Evolutionary conservation across 805 yeast species (phyloP), one percentile per base, ranked within the genome.

Genomic region (Torulaspora quercuum): DNA sequence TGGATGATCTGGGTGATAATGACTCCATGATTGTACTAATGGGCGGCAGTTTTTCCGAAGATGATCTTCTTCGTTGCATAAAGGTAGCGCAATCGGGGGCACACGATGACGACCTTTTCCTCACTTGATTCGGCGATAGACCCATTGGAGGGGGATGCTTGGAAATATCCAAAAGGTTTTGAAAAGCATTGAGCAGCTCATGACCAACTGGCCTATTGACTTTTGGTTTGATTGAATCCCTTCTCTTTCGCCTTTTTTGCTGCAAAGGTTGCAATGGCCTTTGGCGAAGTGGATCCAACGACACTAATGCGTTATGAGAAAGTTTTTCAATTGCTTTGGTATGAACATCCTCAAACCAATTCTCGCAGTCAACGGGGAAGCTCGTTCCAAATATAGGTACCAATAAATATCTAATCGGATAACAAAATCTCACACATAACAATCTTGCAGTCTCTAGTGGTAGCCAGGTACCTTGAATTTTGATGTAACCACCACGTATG

Each of bases 401-500:
- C 46, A 88, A 64, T 13, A 83, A 76, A 55, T 68, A 82, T 39
- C 96, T 68, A 29, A 88, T 82, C 39, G 79, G 76, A 59, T 74
- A 87, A 63, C 95, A 84, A 50, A 87, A 83, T 34, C 82, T 73
- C 21, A 75, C 59, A 3, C 95, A 90, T 35, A 88, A 65, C 20
- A 73, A 63, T 42, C 70, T 70, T 15, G 94, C 87, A 33, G 83
- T 67, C 7, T 72, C 73, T 52, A 63, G 81, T 2, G 95, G 90
- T 25, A 87, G 63, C 96, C 96, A 89, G 6, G 95, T 86, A 3
- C 97, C 97, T 64, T 88, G 97, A 47, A 89, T 86, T 66, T 87
- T 87, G 46, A 88, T 71, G 52, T 78, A 86, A 2, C 96, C 97
- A 30, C 97, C 97, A 37, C 96, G 68, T 10, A 88, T 86, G 33